Evolutionary conservation across 2,329 filamentous ascomycete genomes (phyloP).

Genomic region (Plenodomus tracheiphilus): DNA sequence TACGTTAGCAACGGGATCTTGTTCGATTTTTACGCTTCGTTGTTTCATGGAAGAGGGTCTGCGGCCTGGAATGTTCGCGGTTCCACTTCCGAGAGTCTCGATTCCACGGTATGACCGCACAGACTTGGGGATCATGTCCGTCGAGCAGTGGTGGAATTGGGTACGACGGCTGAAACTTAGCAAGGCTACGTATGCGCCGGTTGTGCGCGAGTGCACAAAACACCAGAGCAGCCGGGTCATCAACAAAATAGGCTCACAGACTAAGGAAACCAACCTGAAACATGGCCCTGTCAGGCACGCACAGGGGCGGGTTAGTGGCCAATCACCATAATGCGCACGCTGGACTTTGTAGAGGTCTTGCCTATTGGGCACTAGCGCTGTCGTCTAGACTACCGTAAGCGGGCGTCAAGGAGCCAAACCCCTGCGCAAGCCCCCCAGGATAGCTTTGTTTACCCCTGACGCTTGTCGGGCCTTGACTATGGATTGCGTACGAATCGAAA

Average conservation of each 20-base stretch:
- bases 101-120: constrained; percentile 18
- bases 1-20: constrained; percentile 18
- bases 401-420: constrained; percentile 18
- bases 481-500: constrained; percentile 20
- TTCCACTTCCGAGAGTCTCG: constrained; percentile 22
- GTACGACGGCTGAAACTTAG: constrained; percentile 19
- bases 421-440: constrained; percentile 29
- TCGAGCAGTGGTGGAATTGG: constrained; percentile 14
- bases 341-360: constrained; percentile 10
- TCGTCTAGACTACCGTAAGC: constrained; percentile 18
- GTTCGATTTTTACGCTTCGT: constrained; percentile 15
- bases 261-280: constrained; percentile 26
- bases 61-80: constrained; percentile 12
- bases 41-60: constrained; percentile 18
- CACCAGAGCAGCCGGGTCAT: constrained; percentile 7
- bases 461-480: constrained; percentile 17
- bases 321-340: constrained; percentile 11
- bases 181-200: constrained; percentile 7
- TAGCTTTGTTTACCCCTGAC: constrained; percentile 27
- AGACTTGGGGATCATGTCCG: constrained; percentile 16
- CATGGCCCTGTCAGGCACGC: constrained; percentile 13
- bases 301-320: constrained; percentile 1
- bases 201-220: constrained; percentile 25
- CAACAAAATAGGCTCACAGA: constrained; percentile 14
- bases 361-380: constrained; percentile 13